Conservation (phyloP, 768 basidiomycete species). For the Pholiota conissans region DNA sequence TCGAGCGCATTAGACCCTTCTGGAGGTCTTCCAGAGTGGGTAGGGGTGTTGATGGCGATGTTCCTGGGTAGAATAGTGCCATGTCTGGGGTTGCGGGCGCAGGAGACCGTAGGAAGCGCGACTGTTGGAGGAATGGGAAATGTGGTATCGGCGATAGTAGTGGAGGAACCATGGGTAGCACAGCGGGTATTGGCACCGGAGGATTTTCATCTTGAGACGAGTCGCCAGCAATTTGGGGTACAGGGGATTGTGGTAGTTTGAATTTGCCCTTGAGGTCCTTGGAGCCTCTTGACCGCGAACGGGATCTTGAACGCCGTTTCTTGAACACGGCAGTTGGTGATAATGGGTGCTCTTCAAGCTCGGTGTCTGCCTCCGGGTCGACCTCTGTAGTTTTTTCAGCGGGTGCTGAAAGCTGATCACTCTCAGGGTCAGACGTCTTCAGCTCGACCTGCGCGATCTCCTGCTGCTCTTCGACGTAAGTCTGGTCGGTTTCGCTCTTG, state of each 20-base stretch:
- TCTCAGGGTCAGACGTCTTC: constrained; percentile 20
- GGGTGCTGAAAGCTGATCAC: constrained; percentile 14
- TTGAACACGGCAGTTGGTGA: constrained; percentile 48
- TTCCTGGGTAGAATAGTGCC: constrained; percentile 61
- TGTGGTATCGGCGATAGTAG: constrained; percentile 52
- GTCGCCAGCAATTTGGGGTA: constrained; percentile 52
- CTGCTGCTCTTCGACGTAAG: not conserved
- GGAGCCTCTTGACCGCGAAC: constrained; percentile 76
- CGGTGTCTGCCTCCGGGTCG: constrained; percentile 37
- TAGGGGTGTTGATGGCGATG: constrained; percentile 65
- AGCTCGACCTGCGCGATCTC: constrained; percentile 6
- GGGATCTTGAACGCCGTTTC: constrained; percentile 74
- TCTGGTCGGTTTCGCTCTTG: constrained; percentile 1
- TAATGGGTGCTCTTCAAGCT: constrained; percentile 38
- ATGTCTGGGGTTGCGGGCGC: constrained; percentile 55
- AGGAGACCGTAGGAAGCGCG: constrained; percentile 50
- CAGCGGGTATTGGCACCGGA: constrained; percentile 32
- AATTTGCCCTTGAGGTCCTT: constrained; percentile 70
- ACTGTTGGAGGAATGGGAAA: constrained; percentile 45
- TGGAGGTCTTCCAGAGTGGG: constrained; percentile 81
- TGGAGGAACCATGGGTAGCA: constrained; percentile 35
- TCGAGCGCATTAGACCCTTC: constrained; percentile 81
- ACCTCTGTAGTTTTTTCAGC: constrained; percentile 22
- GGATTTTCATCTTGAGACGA: constrained; percentile 72
- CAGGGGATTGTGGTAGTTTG: constrained; percentile 48